These are phyloP conservation scores for Nitzschia sp. DNA, from an alignment of 108 stramenopile genomes.

Conservation along the genomic window DNA sequence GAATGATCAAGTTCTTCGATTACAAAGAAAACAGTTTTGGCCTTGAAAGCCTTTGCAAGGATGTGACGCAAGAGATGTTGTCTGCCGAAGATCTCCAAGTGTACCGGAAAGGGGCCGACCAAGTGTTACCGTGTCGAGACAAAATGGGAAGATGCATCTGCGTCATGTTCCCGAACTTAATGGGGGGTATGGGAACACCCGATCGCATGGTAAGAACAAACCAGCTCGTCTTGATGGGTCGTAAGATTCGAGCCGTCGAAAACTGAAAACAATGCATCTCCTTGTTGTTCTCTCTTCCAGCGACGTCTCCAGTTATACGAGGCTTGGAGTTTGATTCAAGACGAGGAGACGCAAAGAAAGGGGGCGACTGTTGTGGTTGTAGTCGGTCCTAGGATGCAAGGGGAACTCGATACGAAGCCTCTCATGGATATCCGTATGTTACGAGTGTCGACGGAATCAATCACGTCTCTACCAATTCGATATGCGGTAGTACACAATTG, in stretches of 20 bases:
- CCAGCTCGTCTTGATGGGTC: too few species aligned
- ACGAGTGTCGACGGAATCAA: not conserved
- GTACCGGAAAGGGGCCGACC: not conserved
- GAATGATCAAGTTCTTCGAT: constrained; percentile 1
- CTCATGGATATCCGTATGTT: not conserved
- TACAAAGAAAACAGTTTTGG: not conserved
- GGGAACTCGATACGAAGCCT: not conserved
- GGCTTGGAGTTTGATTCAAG: not conserved
- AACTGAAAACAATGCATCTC: too few species aligned
- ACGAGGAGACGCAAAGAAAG: not conserved
- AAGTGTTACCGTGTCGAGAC: not conserved
- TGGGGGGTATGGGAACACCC: not conserved
- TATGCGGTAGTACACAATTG: constrained; percentile 1
- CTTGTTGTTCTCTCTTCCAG: not conserved
- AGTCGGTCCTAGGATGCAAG: not conserved
- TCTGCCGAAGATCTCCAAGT: not conserved
- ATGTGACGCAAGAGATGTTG: not conserved
- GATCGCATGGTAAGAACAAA: not conserved
- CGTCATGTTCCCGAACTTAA: not conserved
- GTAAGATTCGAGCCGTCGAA: too few species aligned
- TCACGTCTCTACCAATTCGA: not conserved
- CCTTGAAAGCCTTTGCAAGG: not conserved
- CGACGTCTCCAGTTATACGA: not conserved
- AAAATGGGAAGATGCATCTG: not conserved
- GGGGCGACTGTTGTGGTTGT: not conserved